phyloP scores from a whole-genome alignment of 805 yeast genomes.

The Hanseniaspora taiwanica region DNA sequence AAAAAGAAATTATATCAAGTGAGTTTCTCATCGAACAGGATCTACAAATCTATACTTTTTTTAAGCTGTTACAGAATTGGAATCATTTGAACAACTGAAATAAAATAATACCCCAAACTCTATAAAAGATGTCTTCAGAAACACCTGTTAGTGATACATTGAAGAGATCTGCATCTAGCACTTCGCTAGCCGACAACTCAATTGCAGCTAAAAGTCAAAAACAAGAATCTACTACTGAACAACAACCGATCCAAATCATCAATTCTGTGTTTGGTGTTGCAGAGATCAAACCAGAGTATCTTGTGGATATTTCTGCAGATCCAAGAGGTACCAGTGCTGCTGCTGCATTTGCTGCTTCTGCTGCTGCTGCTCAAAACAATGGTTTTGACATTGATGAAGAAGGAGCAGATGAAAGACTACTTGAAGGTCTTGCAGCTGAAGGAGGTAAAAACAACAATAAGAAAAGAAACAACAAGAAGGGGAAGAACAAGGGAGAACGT shows the following conservation, averaged over 20 bases:
- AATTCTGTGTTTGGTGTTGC: slow-evolving; percentile 46
- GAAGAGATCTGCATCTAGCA: background rate
- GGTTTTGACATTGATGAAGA: too few species aligned
- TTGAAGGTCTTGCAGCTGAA: slow-evolving; percentile 32
- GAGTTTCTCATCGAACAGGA: too few species aligned
- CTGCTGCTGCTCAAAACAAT: too few species aligned
- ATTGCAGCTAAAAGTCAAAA: background rate
- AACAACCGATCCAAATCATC: background rate
- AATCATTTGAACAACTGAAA: too few species aligned
- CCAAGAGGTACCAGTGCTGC: background rate
- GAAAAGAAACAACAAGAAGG: slow-evolving; percentile 26
- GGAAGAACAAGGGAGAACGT: slow-evolving; percentile 36
- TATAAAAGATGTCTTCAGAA: background rate
- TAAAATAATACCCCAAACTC: too few species aligned
- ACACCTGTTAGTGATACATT: background rate
- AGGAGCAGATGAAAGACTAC: slow-evolving; percentile 26
- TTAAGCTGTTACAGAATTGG: too few species aligned
- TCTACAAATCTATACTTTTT: too few species aligned
- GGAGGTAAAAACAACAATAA: slow-evolving; percentile 25
- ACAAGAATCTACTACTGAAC: background rate
- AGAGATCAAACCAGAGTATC: slow-evolving; percentile 57
- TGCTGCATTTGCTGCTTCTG: slow-evolving; percentile 4
- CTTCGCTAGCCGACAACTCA: background rate
- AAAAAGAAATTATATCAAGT: too few species aligned
- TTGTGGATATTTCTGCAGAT: slow-evolving; percentile 25